Percentiles rank a stretch among this genome's conserved stretches.
phyloP scores from a whole-genome alignment of 257 asterid species.

The Plectranthus barbatus region DNA sequence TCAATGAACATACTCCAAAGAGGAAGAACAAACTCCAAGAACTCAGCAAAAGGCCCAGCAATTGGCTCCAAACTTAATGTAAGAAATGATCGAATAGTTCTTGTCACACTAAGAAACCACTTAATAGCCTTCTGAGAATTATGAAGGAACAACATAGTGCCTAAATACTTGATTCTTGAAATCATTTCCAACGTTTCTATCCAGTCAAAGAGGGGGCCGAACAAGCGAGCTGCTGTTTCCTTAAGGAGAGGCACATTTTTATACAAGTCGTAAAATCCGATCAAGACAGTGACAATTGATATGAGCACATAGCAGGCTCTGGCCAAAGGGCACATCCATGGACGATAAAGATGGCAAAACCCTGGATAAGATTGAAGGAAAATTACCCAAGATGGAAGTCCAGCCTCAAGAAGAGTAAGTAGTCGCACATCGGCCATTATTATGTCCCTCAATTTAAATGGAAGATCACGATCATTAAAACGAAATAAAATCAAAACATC shows the following conservation, averaged over 20 bases:
- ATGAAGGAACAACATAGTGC: constrained; percentile 96
- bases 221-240: constrained; percentile 78
- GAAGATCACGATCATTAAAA: constrained; percentile 69
- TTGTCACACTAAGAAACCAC: constrained; percentile 68
- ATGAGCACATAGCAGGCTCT: constrained; percentile 65
- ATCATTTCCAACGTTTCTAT: constrained; percentile 95
- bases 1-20: constrained; percentile 47
- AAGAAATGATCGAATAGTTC: constrained; percentile 49
- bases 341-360: constrained; percentile 84
- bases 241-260: constrained; percentile 91
- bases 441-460: constrained; percentile 63
- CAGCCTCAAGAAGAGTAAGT: constrained; percentile 84
- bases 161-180: constrained; percentile 80
- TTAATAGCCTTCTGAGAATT: constrained; percentile 81
- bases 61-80: constrained; percentile 54
- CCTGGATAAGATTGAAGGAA: constrained; percentile 96
- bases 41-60: constrained; percentile 52
- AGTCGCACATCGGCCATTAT: constrained; percentile 65
- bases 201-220: constrained; percentile 97
- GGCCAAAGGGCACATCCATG: constrained; percentile 99
- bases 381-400: constrained; percentile 97
- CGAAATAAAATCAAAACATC: constrained; percentile 75
- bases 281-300: constrained; percentile 80
- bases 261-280: constrained; percentile 91
- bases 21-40: constrained; percentile 65